A percentile compares a stretch with the other conserved stretches of the same genome.
Conservation (phyloP, 768 basidiomycete genomes). For the Leccinum obscurum region DNA sequence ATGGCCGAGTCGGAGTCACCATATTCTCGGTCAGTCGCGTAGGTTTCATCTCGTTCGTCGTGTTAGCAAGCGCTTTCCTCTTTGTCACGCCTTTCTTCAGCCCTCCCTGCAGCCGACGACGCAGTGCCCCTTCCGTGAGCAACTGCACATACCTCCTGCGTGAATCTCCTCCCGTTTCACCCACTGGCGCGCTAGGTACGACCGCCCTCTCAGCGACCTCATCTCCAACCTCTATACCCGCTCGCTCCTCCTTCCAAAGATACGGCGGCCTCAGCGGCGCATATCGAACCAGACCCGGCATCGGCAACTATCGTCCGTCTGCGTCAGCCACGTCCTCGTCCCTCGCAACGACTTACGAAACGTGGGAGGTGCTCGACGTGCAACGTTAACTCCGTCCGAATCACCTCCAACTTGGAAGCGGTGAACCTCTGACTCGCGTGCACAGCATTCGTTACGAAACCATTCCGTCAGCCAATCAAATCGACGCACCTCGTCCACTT, state of each 20-base stretch:
- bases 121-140: not conserved
- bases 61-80: not conserved
- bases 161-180: not conserved
- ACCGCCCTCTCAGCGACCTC: not conserved
- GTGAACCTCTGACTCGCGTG: constrained; percentile 17
- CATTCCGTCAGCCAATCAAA: not conserved
- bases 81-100: not conserved
- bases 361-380: not conserved
- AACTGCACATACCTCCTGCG: not conserved
- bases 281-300: not conserved
- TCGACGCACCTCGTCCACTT: constrained; percentile 25
- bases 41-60: not conserved
- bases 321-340: not conserved
- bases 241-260: not conserved
- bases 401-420: constrained; percentile 20
- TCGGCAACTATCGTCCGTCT: not conserved
- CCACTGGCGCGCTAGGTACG: not conserved
- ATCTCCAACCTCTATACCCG: not conserved
- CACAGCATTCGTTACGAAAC: not conserved
- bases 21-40: not conserved
- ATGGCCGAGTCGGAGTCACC: not conserved
- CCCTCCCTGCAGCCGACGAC: not conserved
- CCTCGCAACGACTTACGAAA: not conserved
- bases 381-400: constrained; percentile 12
- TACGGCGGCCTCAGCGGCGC: not conserved